Percentiles rank a stretch among this genome's conserved stretches.
phyloP scores from a whole-genome alignment of 805 yeast genomes.

The Sugiyamaella floridensis region DNA sequence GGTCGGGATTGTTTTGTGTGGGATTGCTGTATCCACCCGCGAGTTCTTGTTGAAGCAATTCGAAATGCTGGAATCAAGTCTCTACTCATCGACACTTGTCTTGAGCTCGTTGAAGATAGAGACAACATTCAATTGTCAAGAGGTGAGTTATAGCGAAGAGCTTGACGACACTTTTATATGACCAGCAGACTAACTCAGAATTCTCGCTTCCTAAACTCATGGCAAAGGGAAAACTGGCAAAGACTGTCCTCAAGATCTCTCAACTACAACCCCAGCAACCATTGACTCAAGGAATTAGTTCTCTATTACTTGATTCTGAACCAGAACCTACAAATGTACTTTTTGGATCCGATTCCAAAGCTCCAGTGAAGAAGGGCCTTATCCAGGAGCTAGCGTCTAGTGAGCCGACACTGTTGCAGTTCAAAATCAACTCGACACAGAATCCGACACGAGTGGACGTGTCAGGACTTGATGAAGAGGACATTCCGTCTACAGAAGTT shows the following conservation, averaged over 20 bases:
- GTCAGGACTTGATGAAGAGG: neutral
- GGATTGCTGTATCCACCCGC: slow-evolving; percentile 71
- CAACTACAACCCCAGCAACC: neutral
- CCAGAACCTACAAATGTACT: neutral
- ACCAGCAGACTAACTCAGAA: slow-evolving; percentile 36
- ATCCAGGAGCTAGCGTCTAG: slow-evolving; percentile 12
- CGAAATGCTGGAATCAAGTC: slow-evolving; percentile 52
- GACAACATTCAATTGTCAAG: slow-evolving; percentile 43
- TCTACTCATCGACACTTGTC: slow-evolving; percentile 74
- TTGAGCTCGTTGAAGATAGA: slow-evolving; percentile 66
- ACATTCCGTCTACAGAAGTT: neutral
- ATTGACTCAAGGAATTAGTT: neutral
- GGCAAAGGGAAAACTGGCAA: slow-evolving; percentile 55
- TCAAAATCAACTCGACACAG: neutral
- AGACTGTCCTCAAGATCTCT: slow-evolving; percentile 29
- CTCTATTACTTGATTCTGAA: neutral
- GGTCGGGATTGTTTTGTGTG: slow-evolving; percentile 58
- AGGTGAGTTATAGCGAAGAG: neutral
- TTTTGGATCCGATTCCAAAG: neutral
- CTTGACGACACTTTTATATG: neutral
- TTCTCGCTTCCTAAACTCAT: slow-evolving; percentile 61
- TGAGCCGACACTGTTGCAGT: neutral
- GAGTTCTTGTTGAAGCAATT: slow-evolving; percentile 56
- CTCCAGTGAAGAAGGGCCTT: slow-evolving; percentile 2
- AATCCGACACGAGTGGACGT: neutral